Base-by-base conservation (phyloP, 2,329 filamentous ascomycete genomes). In the Botryotinia convoluta region DNA sequence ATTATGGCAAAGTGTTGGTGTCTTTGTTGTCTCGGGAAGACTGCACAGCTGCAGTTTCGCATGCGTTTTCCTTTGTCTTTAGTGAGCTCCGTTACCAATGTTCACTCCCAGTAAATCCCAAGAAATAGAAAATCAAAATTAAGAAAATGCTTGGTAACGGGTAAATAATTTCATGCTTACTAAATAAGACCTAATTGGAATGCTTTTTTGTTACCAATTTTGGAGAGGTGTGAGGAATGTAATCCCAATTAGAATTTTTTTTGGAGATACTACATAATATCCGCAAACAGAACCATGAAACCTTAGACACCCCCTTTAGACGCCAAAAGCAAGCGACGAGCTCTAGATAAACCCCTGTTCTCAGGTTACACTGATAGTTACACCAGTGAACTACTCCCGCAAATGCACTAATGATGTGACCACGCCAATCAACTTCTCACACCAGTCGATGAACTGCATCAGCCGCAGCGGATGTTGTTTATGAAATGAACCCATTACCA, bases 401-500 rank as follows among this genome's bases (percentile, higher is more conserved):
- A 57, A 57, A 57, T 57, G 51, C n/a, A 57, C 51, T 32, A 57
- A 29, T 29, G 35, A 39, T 62, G 60, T 62, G 37, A 42, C 60
- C 35, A 62, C 26, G 26, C 60, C 60, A 62, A 62, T 62, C 35
- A 62, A 68, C 57, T 51, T 35, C 44, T 71, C 51, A 57, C 51
- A 57, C 14, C 51, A 57, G 51, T 57, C 51, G 16, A 57, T 62
- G 35, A 39, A 72, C 62, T 51, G 51, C 44, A 73, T 67, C 67
- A 63, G 60, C 54, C 44, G 67, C 67, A 71, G 48, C 65, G 35
- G 35, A 62, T 69, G 63, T 48, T 68, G 73, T 74, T 73, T 79
- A 80, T 71, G 79, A 79, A 73, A 80, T 80, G 83, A 91, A 95
- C 74, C 86, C 88, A 77, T 85, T 86, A 77, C 88, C 89, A 72